Evolutionary conservation across 2,329 filamentous ascomycete species (phyloP).

Genomic region (Trichoderma sp.): DNA sequence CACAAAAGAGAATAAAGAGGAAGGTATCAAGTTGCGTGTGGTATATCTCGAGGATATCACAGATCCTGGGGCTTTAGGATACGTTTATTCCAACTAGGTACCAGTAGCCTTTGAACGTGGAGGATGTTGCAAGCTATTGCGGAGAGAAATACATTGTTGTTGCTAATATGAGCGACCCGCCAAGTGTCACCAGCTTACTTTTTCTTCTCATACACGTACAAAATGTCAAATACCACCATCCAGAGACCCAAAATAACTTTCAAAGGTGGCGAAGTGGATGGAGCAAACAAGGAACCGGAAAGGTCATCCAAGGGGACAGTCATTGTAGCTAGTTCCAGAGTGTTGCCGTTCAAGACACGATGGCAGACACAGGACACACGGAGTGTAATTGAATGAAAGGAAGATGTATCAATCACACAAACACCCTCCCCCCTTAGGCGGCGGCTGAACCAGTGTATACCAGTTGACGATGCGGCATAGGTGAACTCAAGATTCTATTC

Average conservation of each 20-base stretch:
- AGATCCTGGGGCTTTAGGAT: too few species aligned
- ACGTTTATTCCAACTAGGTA: too few species aligned
- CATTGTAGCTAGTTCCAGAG: neutral
- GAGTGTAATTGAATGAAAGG: neutral
- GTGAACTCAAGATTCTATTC: neutral
- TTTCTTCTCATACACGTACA: neutral
- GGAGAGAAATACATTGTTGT: too few species aligned
- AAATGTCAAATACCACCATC: neutral
- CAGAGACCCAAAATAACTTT: neutral
- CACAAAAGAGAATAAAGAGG: too few species aligned
- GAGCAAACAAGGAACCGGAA: neutral
- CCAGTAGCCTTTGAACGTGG: too few species aligned
- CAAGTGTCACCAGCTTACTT: too few species aligned
- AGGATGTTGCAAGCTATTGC: too few species aligned
- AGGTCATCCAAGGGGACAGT: neutral
- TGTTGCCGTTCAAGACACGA: neutral
- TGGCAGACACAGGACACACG: neutral
- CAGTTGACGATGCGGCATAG: neutral
- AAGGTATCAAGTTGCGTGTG: too few species aligned
- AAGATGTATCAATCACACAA: neutral
- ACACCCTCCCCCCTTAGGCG: neutral
- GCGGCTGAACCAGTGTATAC: neutral
- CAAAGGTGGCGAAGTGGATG: neutral
- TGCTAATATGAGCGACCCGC: too few species aligned
- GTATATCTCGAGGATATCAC: too few species aligned